Evolutionary conservation across 2,329 filamentous ascomycete genomes (phyloP).

Genomic region (Microcyclosporella mali): DNA sequence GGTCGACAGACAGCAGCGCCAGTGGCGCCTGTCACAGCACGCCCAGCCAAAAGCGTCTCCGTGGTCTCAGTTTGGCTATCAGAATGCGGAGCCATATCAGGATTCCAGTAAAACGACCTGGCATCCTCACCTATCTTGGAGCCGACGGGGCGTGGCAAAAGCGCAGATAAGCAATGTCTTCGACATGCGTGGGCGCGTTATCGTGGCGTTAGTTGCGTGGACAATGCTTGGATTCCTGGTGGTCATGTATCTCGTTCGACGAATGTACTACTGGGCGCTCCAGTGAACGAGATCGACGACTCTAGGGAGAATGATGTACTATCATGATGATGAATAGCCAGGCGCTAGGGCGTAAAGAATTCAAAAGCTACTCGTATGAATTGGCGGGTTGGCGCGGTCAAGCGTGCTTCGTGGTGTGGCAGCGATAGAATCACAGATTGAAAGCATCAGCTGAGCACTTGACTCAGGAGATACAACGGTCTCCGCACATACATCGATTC

Average conservation of each 20-base stretch:
- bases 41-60: constrained; percentile 27
- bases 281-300: too few species aligned
- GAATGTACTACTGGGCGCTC: constrained; percentile 19
- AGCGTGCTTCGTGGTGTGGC: too few species aligned
- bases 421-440: too few species aligned
- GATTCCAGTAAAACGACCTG: constrained; percentile 31
- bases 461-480: too few species aligned
- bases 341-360: neutral
- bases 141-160: constrained; percentile 51
- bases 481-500: too few species aligned
- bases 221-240: constrained; percentile 20
- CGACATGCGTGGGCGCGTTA: constrained; percentile 51
- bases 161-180: constrained; percentile 61
- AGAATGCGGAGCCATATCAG: constrained; percentile 42
- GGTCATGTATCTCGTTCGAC: constrained; percentile 17
- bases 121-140: constrained; percentile 23
- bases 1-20: constrained; percentile 54
- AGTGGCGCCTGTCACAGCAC: constrained; percentile 39
- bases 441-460: too few species aligned
- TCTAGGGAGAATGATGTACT: too few species aligned
- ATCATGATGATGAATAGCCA: neutral
- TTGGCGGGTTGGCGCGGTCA: too few species aligned
- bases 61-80: constrained; percentile 32
- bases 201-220: constrained; percentile 44
- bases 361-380: too few species aligned